Evolutionary conservation across 345 rosid species (phyloP).

Genomic region (Corchorus olitorius): DNA sequence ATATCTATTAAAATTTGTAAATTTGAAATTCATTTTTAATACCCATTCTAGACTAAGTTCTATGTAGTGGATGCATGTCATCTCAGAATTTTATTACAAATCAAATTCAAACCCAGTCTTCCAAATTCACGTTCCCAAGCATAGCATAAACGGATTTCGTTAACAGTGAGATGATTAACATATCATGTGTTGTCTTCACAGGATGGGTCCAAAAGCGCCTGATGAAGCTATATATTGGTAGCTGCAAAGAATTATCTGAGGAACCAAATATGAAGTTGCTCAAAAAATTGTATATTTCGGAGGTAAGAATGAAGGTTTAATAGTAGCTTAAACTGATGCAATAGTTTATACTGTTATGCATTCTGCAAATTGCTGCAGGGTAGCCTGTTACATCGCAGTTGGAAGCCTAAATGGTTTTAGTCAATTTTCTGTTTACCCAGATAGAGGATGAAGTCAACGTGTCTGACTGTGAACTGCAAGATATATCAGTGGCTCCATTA

Average conservation of each 20-base stretch:
- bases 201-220: conserved; percentile 97
- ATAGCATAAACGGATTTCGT: neutral
- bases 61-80: too few species aligned
- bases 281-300: conserved; percentile 72
- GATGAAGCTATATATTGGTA: conserved; percentile 81
- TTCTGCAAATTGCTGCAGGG: conserved; percentile 22
- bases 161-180: neutral
- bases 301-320: conserved; percentile 47
- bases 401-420: conserved; percentile 17
- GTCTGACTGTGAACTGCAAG: conserved; percentile 91
- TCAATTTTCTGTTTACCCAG: conserved; percentile 37
- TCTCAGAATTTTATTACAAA: too few species aligned
- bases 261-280: conserved; percentile 80
- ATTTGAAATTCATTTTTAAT: too few species aligned
- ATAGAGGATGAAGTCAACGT: conserved; percentile 85
- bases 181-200: conserved; percentile 30
- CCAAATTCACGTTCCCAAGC: too few species aligned
- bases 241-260: conserved; percentile 70
- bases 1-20: too few species aligned
- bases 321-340: conserved; percentile 5
- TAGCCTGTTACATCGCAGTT: conserved; percentile 2
- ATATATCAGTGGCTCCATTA: conserved; percentile 79
- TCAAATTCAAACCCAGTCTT: too few species aligned
- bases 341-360: conserved; percentile 4
- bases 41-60: too few species aligned